These are phyloP conservation scores for Fusarium humuli DNA, from an alignment of 2,329 filamentous ascomycete genomes.

Conservation along the genomic window DNA sequence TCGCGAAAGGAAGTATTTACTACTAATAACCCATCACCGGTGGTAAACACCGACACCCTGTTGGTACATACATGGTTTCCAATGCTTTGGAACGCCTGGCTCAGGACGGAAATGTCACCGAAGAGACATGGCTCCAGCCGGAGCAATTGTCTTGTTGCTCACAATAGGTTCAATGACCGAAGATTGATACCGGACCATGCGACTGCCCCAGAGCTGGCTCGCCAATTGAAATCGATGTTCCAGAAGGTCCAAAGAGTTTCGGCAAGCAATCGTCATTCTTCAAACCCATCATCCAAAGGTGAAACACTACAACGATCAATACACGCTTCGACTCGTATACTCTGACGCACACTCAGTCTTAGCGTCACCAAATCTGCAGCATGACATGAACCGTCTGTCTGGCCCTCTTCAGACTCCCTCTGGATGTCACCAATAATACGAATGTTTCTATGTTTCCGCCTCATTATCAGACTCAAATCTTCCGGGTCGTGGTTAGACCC, in stretches of 20 bases:
- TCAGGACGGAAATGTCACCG: slow-evolving; percentile 40
- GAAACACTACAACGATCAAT: slow-evolving; percentile 42
- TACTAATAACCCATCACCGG: slow-evolving; percentile 16
- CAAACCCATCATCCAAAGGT: slow-evolving; percentile 34
- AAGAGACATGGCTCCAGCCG: slow-evolving; percentile 27
- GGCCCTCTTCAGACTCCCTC: slow-evolving; percentile 20
- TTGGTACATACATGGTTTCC: slow-evolving; percentile 30
- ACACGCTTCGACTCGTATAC: slow-evolving; percentile 29
- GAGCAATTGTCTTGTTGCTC: slow-evolving; percentile 32
- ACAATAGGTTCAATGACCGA: slow-evolving; percentile 4
- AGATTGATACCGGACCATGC: slow-evolving; percentile 20
- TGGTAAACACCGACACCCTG: slow-evolving; percentile 25
- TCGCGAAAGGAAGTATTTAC: slow-evolving; percentile 17
- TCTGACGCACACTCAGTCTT: slow-evolving; percentile 15
- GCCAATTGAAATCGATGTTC: slow-evolving; percentile 39
- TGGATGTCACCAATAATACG: slow-evolving; percentile 33
- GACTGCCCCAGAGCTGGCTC: slow-evolving; percentile 33
- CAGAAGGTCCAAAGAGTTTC: slow-evolving; percentile 42
- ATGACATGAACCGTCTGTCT: slow-evolving; percentile 29
- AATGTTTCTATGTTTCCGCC: slow-evolving; percentile 34
- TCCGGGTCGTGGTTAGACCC: slow-evolving; percentile 20
- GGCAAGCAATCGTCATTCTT: slow-evolving; percentile 23
- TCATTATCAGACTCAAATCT: slow-evolving; percentile 24
- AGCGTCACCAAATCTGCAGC: slow-evolving; percentile 23
- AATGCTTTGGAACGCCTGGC: slow-evolving; percentile 38